phyloP scores from a whole-genome alignment of 2,329 filamentous ascomycete genomes.

The Leptographium radiaticola region DNA sequence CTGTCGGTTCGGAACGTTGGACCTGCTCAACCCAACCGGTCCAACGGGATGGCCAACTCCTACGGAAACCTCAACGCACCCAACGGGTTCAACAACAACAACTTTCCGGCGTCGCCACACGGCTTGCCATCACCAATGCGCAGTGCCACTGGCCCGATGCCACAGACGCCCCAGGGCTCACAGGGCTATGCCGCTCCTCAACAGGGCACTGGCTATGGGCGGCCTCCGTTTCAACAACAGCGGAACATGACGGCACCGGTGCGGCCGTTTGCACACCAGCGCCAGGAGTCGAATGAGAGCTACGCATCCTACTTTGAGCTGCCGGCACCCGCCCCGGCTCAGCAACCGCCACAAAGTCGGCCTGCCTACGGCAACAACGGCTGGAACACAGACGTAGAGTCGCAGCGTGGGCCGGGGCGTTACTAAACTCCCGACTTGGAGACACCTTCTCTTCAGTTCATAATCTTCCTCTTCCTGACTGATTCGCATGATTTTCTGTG shows the following conservation, averaged over 20 bases:
- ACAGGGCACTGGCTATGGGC: background rate
- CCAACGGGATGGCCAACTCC: background rate
- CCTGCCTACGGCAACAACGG: slow-evolving; percentile 5
- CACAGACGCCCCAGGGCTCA: background rate
- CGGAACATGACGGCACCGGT: slow-evolving; percentile 22
- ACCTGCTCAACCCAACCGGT: background rate
- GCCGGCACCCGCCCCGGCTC: background rate
- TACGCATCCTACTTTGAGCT: slow-evolving; percentile 11
- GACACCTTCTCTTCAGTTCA: background rate
- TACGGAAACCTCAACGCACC: background rate
- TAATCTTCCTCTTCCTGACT: slow-evolving; percentile 1
- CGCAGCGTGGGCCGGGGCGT: slow-evolving; percentile 8
- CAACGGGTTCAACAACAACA: background rate
- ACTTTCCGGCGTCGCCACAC: background rate
- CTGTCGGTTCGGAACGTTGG: slow-evolving; percentile 16
- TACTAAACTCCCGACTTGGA: slow-evolving; percentile 1
- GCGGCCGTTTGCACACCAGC: slow-evolving; percentile 8
- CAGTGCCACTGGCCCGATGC: slow-evolving; percentile 18
- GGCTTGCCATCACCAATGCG: slow-evolving; percentile 11
- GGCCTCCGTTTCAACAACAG: slow-evolving; percentile 12
- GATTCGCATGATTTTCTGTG: slow-evolving; percentile 8
- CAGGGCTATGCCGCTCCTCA: background rate
- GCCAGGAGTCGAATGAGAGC: slow-evolving; percentile 8
- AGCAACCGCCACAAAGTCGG: background rate
- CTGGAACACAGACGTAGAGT: slow-evolving; percentile 12